These are phyloP conservation scores for Mucor velutinosus DNA, from an alignment of 371 early-diverging fungal genomes.

Conservation along the genomic window DNA sequence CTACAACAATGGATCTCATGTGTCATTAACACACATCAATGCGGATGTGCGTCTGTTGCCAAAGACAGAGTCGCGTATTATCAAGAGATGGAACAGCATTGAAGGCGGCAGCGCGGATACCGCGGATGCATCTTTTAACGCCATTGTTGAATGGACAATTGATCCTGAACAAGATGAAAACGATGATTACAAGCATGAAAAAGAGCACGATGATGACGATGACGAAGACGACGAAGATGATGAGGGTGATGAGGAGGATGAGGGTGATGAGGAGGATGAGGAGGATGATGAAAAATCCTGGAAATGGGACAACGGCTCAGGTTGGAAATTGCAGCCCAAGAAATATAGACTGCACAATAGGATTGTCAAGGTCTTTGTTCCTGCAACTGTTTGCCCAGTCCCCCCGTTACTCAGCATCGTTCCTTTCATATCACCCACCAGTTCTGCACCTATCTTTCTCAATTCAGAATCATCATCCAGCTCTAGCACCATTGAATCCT, in stretches of 20 bases:
- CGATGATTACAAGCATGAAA: not conserved
- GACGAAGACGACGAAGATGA: not conserved
- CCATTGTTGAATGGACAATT: slow-evolving; percentile 1
- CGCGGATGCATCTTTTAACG: not conserved
- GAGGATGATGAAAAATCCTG: not conserved
- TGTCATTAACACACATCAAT: not conserved
- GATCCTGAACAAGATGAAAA: not conserved
- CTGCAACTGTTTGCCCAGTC: not conserved
- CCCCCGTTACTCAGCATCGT: not conserved
- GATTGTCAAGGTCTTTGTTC: not conserved
- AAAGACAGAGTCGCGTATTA: not conserved
- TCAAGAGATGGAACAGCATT: not conserved
- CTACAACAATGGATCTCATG: not conserved
- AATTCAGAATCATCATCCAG: not conserved
- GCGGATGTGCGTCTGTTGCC: not conserved
- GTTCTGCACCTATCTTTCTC: not conserved
- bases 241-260: not conserved
- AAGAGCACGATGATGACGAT: not conserved
- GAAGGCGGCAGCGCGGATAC: not conserved
- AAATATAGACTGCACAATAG: not conserved
- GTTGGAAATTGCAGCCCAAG: not conserved
- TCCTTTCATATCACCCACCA: not conserved
- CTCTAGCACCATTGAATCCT: not conserved
- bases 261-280: not conserved
- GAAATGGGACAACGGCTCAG: not conserved